Percentiles rank a stretch among this genome's conserved stretches.
phyloP scores from a whole-genome alignment of 257 asterid species.

The Fraxinus anomala region DNA sequence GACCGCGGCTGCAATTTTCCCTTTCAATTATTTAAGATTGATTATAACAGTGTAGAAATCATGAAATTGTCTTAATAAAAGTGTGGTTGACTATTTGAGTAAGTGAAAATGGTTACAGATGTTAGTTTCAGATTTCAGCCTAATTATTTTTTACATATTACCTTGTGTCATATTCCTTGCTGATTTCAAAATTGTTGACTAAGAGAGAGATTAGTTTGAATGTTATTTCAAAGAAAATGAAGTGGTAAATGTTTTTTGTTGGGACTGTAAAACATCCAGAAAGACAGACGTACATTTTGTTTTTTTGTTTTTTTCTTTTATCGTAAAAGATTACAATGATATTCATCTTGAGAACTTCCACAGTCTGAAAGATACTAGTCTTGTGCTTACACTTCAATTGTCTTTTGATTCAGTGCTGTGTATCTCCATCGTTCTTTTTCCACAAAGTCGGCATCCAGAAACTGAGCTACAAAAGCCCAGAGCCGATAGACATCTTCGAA shows the following conservation, averaged over 20 bases:
- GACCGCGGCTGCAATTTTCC: too few relatives aligned
- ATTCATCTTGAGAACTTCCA: neutral
- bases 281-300: neutral
- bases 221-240: neutral
- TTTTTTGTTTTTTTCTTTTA: too few relatives aligned
- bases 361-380: neutral
- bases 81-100: too few relatives aligned
- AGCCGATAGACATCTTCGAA: constrained; percentile 78
- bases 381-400: constrained; percentile 56
- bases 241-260: too few relatives aligned
- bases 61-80: too few relatives aligned
- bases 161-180: neutral
- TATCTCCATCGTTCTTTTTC: constrained; percentile 98
- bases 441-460: constrained; percentile 88
- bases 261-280: neutral
- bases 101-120: too few relatives aligned
- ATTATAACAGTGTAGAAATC: too few relatives aligned
- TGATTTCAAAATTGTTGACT: neutral
- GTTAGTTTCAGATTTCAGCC: too few relatives aligned
- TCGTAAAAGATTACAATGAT: neutral
- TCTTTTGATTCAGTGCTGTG: constrained; percentile 76
- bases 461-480: constrained; percentile 84
- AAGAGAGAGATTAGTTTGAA: neutral
- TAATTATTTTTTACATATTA: too few relatives aligned
- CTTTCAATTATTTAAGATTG: too few relatives aligned